Conservation (phyloP, 2,329 filamentous ascomycete species). For the Thermoascus crustaceus region DNA sequence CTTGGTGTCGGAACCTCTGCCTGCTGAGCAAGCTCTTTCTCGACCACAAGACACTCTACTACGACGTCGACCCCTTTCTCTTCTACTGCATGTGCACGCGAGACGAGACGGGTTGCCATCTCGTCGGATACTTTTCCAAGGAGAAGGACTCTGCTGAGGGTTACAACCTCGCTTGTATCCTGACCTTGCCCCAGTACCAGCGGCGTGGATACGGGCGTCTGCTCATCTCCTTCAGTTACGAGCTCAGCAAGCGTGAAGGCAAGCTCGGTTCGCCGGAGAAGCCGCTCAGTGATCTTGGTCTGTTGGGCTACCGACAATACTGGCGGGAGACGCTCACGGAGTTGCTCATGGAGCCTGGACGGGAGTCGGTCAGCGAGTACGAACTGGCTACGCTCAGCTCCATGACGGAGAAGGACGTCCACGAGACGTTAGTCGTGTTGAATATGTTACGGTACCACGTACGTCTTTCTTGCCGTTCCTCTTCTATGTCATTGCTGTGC, state of each 20-base stretch:
- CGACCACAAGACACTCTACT: slow-evolving; percentile 97
- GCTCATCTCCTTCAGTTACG: slow-evolving; percentile 95
- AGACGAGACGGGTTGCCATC: slow-evolving; percentile 84
- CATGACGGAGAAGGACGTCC: slow-evolving; percentile 96
- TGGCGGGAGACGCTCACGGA: slow-evolving; percentile 96
- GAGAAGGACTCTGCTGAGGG: slow-evolving; percentile 95
- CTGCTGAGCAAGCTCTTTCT: slow-evolving; percentile 92
- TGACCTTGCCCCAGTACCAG: slow-evolving; percentile 93
- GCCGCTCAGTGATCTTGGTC: slow-evolving; percentile 83
- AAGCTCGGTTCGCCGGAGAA: slow-evolving; percentile 96
- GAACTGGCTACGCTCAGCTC: slow-evolving; percentile 68
- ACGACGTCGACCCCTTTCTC: slow-evolving; percentile 92
- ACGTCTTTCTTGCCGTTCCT: slow-evolving; percentile 17
- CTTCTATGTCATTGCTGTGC: not conserved
- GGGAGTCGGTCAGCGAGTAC: slow-evolving; percentile 66
- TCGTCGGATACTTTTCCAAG: slow-evolving; percentile 98
- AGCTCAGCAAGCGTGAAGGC: slow-evolving; percentile 87
- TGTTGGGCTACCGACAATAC: slow-evolving; percentile 91
- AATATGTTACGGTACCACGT: slow-evolving; percentile 90
- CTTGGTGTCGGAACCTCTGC: slow-evolving; percentile 98
- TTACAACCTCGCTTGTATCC: slow-evolving; percentile 96
- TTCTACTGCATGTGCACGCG: slow-evolving; percentile 97
- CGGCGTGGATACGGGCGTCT: slow-evolving; percentile 87
- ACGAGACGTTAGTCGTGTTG: slow-evolving; percentile 86
- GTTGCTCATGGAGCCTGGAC: slow-evolving; percentile 64